Conservation (phyloP, 306 rosid species). For the Quercus glauca region DNA sequence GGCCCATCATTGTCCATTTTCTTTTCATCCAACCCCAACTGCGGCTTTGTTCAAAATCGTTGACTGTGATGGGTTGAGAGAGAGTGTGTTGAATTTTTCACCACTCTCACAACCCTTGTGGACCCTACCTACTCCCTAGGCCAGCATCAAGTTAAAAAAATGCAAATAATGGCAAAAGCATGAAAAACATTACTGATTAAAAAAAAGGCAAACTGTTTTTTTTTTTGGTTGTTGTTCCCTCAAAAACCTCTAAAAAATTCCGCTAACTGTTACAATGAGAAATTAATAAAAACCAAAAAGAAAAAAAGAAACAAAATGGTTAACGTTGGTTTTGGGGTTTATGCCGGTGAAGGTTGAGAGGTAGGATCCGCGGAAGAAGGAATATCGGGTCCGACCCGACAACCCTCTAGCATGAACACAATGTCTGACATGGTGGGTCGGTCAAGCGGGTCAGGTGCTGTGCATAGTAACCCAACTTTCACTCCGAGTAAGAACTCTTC, state of each 20-base stretch:
- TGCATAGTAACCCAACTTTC: slow-evolving; percentile 89
- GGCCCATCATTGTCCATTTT: slow-evolving; percentile 21
- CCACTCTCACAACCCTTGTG: neutral
- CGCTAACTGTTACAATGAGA: slow-evolving; percentile 21
- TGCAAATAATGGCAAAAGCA: neutral
- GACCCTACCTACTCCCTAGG: neutral
- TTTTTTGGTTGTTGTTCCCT: neutral
- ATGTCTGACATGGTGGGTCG: slow-evolving; percentile 95
- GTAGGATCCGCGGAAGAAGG: slow-evolving; percentile 93
- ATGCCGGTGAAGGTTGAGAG: slow-evolving; percentile 76
- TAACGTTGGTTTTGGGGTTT: slow-evolving; percentile 23
- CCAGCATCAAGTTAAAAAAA: slow-evolving; percentile 16
- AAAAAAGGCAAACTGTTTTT: neutral
- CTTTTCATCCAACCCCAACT: slow-evolving; percentile 13
- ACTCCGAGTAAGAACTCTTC: slow-evolving; percentile 92
- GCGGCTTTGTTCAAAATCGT: slow-evolving; percentile 33
- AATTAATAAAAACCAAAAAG: neutral
- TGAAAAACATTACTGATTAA: neutral
- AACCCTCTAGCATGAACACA: slow-evolving; percentile 99
- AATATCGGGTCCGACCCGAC: slow-evolving; percentile 87
- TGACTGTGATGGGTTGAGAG: slow-evolving; percentile 27
- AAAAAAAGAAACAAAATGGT: slow-evolving; percentile 15
- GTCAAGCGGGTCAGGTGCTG: slow-evolving; percentile 86
- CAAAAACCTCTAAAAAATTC: slow-evolving; percentile 4
- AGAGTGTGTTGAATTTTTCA: neutral